Evolutionary conservation across 1,139 yeast genomes (phyloP), one percentile per base, ranked within the genome.

Genomic region (Zygosaccharomyces sapae): DNA sequence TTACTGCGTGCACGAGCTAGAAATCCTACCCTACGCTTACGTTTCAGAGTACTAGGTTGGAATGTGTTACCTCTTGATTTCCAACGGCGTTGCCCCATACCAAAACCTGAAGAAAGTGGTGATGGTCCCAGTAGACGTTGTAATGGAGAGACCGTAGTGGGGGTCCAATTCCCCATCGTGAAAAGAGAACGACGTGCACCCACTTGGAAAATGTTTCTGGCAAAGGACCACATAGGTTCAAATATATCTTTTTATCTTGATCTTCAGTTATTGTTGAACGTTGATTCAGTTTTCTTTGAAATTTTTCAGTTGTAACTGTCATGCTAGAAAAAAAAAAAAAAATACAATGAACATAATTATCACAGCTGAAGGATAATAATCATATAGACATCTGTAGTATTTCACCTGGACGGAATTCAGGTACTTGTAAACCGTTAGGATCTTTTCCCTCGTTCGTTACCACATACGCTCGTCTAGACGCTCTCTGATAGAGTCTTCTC

Each of bases 51-150:
- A 50, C 90, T 84, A 40, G 98, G 97, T 68, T 90, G 97, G 69
- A 85, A 92, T 19, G 96, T 88, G 70, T 88, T 86, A 69, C 98
- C 98, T 73, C 95, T 81, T 25, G 89, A 75, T 65, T 86, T 83
- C 83, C 90, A 83, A 72, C 96, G 79, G 70, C 74, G 79, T 45
- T 61, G 65, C 13, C 33, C 31, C 38, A 50, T 46, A 27, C 54
- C 53, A 25, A 51, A 10, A 27, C 12, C 12, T 27, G 31, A 27
- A 27, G 31, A 22, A 44, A 24, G 41, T 31, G 34, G 19, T 30
- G 41, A 41, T 46, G 36, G 53, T 43, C 47, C 43, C 52, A 37
- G 20, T 13, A 39, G 33, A 30, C 35, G 25, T 31, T 39, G 42
- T 22, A 39, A 12, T n/a, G 35, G 42, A n/a, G 25, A 39, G 10